These are phyloP conservation scores for Lindgomyces ingoldianus DNA, from an alignment of 495 filamentous ascomycete species.

Conservation along the genomic window DNA sequence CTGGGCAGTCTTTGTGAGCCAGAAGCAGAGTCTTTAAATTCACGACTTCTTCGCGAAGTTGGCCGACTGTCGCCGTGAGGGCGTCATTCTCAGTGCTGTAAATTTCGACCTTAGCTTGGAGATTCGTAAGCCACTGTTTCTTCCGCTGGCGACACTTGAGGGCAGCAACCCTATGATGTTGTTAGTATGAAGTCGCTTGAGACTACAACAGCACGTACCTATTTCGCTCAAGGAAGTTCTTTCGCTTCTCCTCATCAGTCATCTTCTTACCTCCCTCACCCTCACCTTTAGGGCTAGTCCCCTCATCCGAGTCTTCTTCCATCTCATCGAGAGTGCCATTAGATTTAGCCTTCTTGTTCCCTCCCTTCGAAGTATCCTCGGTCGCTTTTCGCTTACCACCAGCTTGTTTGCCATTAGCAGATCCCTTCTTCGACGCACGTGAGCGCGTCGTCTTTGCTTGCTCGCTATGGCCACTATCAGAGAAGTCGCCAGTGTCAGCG, in stretches of 20 bases:
- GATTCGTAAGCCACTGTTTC: slow-evolving; percentile 97
- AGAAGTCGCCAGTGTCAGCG: slow-evolving; percentile 69
- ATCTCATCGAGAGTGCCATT: slow-evolving; percentile 32
- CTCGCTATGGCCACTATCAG: slow-evolving; percentile 69
- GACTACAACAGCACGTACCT: slow-evolving; percentile 60
- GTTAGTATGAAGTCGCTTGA: slow-evolving; percentile 13
- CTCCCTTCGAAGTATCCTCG: slow-evolving; percentile 69
- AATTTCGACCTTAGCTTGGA: slow-evolving; percentile 92
- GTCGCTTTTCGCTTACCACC: slow-evolving; percentile 70
- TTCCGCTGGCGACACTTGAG: slow-evolving; percentile 97
- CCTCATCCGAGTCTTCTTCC: slow-evolving; percentile 55
- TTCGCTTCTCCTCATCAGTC: slow-evolving; percentile 98
- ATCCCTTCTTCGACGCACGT: slow-evolving; percentile 58
- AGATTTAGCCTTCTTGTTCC: slow-evolving; percentile 74
- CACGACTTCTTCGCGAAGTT: slow-evolving; percentile 89
- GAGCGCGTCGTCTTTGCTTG: slow-evolving; percentile 65
- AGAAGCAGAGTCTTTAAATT: slow-evolving; percentile 90
- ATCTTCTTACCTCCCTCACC: slow-evolving; percentile 71
- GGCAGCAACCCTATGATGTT: slow-evolving; percentile 73
- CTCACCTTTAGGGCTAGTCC: slow-evolving; percentile 26
- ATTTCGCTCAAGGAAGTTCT: slow-evolving; percentile 96
- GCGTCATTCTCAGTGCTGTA: slow-evolving; percentile 89
- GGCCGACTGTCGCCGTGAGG: slow-evolving; percentile 76
- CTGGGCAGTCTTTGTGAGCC: slow-evolving; percentile 95
- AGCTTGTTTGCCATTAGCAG: slow-evolving; percentile 50